A percentile compares a stretch with the other conserved stretches of the same genome.
phyloP scores from a whole-genome alignment of 108 stramenopile species.

The Pelagomonas calceolata region DNA sequence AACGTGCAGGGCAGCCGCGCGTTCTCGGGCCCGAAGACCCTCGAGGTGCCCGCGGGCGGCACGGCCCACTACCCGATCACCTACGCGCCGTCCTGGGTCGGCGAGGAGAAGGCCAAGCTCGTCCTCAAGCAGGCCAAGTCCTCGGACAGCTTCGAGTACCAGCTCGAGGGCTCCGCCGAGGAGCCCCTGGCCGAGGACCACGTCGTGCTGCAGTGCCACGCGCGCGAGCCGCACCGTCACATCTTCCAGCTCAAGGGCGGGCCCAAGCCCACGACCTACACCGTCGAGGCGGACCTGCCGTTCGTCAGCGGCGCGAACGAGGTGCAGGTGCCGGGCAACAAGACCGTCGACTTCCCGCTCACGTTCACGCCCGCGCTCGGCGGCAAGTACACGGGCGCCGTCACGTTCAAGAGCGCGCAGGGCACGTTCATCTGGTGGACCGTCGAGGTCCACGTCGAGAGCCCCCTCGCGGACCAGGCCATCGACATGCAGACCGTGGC shows the following conservation, averaged over 20 bases:
- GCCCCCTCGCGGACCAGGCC: slow-evolving; percentile 33
- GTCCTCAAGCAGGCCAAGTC: slow-evolving; percentile 22
- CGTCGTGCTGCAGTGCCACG: slow-evolving; percentile 25
- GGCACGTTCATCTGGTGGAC: slow-evolving; percentile 37
- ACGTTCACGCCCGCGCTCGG: slow-evolving; percentile 30
- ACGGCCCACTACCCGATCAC: slow-evolving; percentile 15
- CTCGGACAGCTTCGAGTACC: slow-evolving; percentile 27
- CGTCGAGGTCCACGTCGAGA: slow-evolving; percentile 25
- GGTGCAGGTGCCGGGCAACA: slow-evolving; percentile 10
- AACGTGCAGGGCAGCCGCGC: slow-evolving; percentile 12
- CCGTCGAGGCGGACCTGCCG: slow-evolving; percentile 41
- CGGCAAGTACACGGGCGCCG: slow-evolving; percentile 32
- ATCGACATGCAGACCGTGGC: slow-evolving; percentile 26
- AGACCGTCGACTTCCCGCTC: slow-evolving; percentile 20
- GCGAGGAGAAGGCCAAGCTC: slow-evolving; percentile 21
- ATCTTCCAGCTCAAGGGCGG: slow-evolving; percentile 14
- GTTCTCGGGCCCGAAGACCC: slow-evolving; percentile 23
- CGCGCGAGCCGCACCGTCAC: slow-evolving; percentile 31
- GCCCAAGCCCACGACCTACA: slow-evolving; percentile 9
- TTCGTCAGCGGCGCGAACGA: slow-evolving; percentile 24
- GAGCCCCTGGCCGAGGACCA: slow-evolving; percentile 42
- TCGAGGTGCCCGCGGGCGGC: slow-evolving; percentile 29
- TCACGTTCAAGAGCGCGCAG: slow-evolving; percentile 31
- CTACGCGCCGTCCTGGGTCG: slow-evolving; percentile 24
- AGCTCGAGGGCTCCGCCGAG: slow-evolving; percentile 26